Conservation (phyloP, 768 basidiomycete species). For the Termitomyces sp. region DNA sequence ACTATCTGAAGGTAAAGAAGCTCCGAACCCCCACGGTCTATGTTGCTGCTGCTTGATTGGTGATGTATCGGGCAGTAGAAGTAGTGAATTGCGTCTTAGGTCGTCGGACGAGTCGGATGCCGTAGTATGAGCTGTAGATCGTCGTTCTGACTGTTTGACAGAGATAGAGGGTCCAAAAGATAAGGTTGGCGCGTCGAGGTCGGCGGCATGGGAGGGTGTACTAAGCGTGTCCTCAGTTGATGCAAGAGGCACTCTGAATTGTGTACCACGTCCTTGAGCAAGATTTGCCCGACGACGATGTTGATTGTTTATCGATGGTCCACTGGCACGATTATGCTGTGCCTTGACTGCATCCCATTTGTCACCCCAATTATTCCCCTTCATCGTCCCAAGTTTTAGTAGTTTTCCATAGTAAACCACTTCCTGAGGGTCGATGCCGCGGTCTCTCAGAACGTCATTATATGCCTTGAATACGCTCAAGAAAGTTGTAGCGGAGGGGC, state of each 20-base stretch:
- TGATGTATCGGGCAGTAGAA: neutral
- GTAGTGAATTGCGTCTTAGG: slow-evolving; percentile 5
- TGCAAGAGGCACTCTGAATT: neutral
- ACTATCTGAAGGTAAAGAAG: slow-evolving; percentile 23
- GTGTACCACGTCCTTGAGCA: slow-evolving; percentile 1
- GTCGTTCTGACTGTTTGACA: neutral
- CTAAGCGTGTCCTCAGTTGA: slow-evolving; percentile 13
- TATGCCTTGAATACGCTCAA: slow-evolving; percentile 82
- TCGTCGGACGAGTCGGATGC: slow-evolving; percentile 5
- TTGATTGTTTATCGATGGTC: neutral
- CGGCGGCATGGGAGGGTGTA: slow-evolving; percentile 8
- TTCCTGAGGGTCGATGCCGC: slow-evolving; percentile 74
- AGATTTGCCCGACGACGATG: neutral
- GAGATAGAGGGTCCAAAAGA: neutral
- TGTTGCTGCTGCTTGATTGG: neutral
- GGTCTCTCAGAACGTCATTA: slow-evolving; percentile 68
- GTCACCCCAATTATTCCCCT: slow-evolving; percentile 73
- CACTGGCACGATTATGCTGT: slow-evolving; percentile 35
- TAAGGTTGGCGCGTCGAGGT: slow-evolving; percentile 1
- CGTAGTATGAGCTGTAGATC: neutral
- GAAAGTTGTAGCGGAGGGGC: slow-evolving; percentile 67
- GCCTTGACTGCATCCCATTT: slow-evolving; percentile 75
- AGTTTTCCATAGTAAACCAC: slow-evolving; percentile 79
- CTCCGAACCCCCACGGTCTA: neutral
- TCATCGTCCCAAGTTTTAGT: slow-evolving; percentile 76